Conservation (phyloP, 495 filamentous ascomycete species). For the Aspergillus nidulans region DNA sequence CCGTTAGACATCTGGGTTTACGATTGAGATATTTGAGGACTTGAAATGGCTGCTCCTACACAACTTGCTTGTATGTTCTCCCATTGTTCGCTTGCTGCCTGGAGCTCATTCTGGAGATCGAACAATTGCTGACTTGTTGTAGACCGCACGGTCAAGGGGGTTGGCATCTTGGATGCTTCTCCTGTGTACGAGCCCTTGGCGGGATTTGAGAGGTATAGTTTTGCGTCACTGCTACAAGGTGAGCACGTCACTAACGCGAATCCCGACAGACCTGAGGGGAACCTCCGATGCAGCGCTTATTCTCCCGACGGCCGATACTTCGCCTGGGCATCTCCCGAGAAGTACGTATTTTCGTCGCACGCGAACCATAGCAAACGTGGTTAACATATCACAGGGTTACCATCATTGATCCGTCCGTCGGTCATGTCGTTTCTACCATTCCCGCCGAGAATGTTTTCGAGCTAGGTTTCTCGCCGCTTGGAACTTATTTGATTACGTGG, state of each 20-base stretch:
- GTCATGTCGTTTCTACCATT: conserved; percentile 70
- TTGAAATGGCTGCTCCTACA: conserved; percentile 74
- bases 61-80: conserved; percentile 78
- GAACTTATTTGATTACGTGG: conserved; percentile 94
- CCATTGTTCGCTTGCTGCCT: not conserved
- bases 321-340: conserved; percentile 86
- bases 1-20: conserved; percentile 6
- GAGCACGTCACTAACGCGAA: conserved; percentile 19
- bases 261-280: conserved; percentile 73
- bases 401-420: conserved; percentile 75
- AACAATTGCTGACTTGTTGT: conserved; percentile 21
- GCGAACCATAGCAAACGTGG: not conserved
- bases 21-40: conserved; percentile 7
- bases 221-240: not conserved
- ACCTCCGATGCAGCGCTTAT: conserved; percentile 88
- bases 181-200: conserved; percentile 82
- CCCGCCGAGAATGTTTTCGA: conserved; percentile 82
- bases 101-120: not conserved
- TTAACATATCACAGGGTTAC: conserved; percentile 57
- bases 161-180: conserved; percentile 86
- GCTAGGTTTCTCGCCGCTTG: conserved; percentile 85
- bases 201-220: conserved; percentile 67
- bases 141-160: conserved; percentile 92
- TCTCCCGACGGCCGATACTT: conserved; percentile 93
- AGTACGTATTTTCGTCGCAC: conserved; percentile 41